Conservation (phyloP, 352 stramenopile species). For the Halophytophthora batemanensis region DNA sequence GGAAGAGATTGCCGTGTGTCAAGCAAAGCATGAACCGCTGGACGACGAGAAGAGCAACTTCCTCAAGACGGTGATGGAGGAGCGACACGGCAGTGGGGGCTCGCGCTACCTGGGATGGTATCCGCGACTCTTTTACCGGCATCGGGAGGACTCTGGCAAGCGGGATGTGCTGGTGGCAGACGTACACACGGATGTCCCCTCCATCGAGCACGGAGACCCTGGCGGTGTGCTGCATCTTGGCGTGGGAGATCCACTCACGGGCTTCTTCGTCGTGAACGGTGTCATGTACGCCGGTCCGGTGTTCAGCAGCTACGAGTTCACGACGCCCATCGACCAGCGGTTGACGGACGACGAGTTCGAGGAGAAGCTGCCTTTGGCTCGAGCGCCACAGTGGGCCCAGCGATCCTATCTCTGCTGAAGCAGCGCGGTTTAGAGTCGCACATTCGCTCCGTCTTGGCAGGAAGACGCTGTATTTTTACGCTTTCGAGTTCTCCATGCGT, state of each 20-base stretch:
- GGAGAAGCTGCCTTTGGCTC: conserved; percentile 2
- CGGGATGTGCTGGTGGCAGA: conserved; percentile 28
- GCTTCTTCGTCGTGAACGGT: conserved; percentile 28
- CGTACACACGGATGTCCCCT: conserved; percentile 30
- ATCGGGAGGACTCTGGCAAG: conserved; percentile 28
- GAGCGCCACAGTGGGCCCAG: conserved; percentile 13
- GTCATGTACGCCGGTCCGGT: conserved; percentile 33
- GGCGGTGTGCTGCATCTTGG: conserved; percentile 30
- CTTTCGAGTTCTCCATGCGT: too few species aligned
- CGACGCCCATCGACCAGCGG: conserved; percentile 25
- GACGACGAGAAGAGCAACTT: too few species aligned
- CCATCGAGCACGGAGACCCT: conserved; percentile 24
- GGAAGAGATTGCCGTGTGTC: too few species aligned
- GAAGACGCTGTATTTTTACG: too few species aligned
- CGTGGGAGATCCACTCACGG: conserved; percentile 24
- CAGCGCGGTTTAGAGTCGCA: too few species aligned
- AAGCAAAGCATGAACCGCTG: too few species aligned
- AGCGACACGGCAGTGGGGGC: too few species aligned
- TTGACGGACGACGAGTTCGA: conserved; percentile 27
- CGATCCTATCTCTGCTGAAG: conserved; percentile 9
- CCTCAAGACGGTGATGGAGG: too few species aligned
- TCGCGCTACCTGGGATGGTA: conserved; percentile 31
- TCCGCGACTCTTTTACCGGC: conserved; percentile 27
- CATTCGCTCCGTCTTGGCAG: too few species aligned
- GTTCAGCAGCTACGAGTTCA: conserved; percentile 40